phyloP scores from a whole-genome alignment of 2,329 filamentous ascomycete species.

The Fusarium zealandicum region DNA sequence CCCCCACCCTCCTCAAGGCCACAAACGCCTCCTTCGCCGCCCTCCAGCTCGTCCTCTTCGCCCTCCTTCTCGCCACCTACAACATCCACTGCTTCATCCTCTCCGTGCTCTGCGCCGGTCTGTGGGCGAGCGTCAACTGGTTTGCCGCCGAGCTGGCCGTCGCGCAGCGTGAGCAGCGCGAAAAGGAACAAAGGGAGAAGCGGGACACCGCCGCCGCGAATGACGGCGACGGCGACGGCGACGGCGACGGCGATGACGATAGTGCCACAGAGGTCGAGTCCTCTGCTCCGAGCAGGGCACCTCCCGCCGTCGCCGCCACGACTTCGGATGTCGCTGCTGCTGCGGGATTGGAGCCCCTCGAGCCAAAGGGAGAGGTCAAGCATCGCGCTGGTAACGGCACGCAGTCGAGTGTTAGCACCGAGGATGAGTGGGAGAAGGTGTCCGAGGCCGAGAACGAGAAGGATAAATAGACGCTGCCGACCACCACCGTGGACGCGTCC shows the following conservation, averaged over 20 bases:
- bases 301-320: constrained; percentile 6
- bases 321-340: constrained; percentile 29
- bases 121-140: constrained; percentile 98
- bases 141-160: constrained; percentile 74
- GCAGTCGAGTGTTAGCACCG: constrained; percentile 74
- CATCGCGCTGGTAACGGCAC: constrained; percentile 54
- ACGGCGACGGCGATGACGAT: constrained; percentile 40
- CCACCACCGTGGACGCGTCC: not conserved
- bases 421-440: constrained; percentile 98
- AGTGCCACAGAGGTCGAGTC: constrained; percentile 54
- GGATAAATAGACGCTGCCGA: constrained; percentile 51
- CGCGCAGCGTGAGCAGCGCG: constrained; percentile 50
- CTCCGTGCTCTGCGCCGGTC: constrained; percentile 76
- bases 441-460: constrained; percentile 73
- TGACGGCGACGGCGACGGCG: constrained; percentile 30
- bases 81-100: constrained; percentile 90
- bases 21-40: constrained; percentile 89
- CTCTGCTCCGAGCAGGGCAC: constrained; percentile 32
- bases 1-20: constrained; percentile 85
- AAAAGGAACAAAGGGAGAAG: constrained; percentile 48
- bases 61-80: constrained; percentile 80
- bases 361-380: constrained; percentile 57
- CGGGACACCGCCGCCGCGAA: constrained; percentile 35
- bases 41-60: constrained; percentile 79
- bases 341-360: constrained; percentile 54